phyloP scores from a whole-genome alignment of 75 land plant genomes.

The Pinus albicaulis region DNA sequence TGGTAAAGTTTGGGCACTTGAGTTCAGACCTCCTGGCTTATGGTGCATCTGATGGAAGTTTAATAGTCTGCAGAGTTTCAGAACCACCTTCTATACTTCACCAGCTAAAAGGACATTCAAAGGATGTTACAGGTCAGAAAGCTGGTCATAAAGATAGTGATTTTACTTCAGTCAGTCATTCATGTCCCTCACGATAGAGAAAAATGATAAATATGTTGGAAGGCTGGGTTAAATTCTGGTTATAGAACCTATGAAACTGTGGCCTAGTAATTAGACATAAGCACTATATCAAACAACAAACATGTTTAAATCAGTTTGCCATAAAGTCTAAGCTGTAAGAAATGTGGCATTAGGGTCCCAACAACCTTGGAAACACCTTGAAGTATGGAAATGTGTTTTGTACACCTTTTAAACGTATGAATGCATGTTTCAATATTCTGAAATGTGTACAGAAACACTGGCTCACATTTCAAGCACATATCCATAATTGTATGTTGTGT shows the following conservation, averaged over 20 bases:
- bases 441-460: neutral
- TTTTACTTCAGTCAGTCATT: neutral
- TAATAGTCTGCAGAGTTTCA: conserved; percentile 67
- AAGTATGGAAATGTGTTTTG: neutral
- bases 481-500: neutral
- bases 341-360: neutral
- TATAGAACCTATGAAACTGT: neutral
- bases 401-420: neutral
- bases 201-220: neutral
- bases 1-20: conserved; percentile 92
- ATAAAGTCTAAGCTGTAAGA: neutral
- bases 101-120: conserved; percentile 78
- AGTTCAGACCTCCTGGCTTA: conserved; percentile 94
- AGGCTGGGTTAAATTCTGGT: neutral
- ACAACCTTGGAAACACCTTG: neutral
- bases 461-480: neutral
- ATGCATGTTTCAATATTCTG: neutral
- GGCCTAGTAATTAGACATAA: neutral
- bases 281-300: neutral
- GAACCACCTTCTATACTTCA: conserved; percentile 72
- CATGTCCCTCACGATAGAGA: neutral
- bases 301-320: neutral
- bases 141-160: neutral
- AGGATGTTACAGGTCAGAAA: conserved; percentile 84
- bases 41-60: conserved; percentile 90